Percentiles rank a stretch among this genome's conserved stretches.
These are phyloP conservation scores for Hygrophorus pudorinus DNA, from an alignment of 768 basidiomycete species.

Conservation along the genomic window DNA sequence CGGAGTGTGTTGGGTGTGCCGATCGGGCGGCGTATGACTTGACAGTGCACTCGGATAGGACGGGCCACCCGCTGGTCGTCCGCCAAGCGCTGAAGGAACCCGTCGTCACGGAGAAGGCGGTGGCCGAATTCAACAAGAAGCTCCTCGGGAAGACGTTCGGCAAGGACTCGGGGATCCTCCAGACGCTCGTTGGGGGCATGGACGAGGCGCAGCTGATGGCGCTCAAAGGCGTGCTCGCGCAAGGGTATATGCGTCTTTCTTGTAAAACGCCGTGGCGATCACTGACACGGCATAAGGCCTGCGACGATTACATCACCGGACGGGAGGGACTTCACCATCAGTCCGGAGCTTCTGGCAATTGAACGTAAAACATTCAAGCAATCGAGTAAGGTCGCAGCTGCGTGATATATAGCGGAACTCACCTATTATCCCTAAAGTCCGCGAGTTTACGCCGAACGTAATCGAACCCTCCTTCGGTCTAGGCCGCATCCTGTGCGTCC, in stretches of 20 bases:
- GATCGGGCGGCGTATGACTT: slow-evolving; percentile 97
- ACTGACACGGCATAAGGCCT: slow-evolving; percentile 25
- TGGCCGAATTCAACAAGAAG: slow-evolving; percentile 82
- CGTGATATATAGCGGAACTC: too few relatives aligned
- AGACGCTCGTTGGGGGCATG: slow-evolving; percentile 55
- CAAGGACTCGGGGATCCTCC: slow-evolving; percentile 61
- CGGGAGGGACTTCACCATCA: slow-evolving; percentile 60
- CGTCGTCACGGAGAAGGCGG: slow-evolving; percentile 68
- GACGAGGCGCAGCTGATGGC: slow-evolving; percentile 53
- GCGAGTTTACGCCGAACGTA: slow-evolving; percentile 95
- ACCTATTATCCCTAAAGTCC: slow-evolving; percentile 39
- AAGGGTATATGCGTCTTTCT: slow-evolving; percentile 45
- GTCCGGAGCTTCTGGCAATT: slow-evolving; percentile 66
- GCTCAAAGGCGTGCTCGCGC: slow-evolving; percentile 60
- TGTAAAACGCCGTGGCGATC: not conserved
- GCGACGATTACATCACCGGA: slow-evolving; percentile 47
- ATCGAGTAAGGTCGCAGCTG: slow-evolving; percentile 47
- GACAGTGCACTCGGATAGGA: slow-evolving; percentile 77
- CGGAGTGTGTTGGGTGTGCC: slow-evolving; percentile 98
- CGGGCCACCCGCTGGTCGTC: slow-evolving; percentile 79
- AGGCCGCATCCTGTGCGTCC: slow-evolving; percentile 87
- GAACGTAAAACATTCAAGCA: slow-evolving; percentile 83
- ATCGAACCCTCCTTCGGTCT: slow-evolving; percentile 98
- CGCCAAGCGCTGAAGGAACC: slow-evolving; percentile 81
- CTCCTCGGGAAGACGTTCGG: slow-evolving; percentile 82